A percentile compares a stretch with the other conserved stretches of the same genome.
Evolutionary conservation across 2,329 filamentous ascomycete genomes (phyloP).

Genomic region (Orbilia blumenaviensis): DNA sequence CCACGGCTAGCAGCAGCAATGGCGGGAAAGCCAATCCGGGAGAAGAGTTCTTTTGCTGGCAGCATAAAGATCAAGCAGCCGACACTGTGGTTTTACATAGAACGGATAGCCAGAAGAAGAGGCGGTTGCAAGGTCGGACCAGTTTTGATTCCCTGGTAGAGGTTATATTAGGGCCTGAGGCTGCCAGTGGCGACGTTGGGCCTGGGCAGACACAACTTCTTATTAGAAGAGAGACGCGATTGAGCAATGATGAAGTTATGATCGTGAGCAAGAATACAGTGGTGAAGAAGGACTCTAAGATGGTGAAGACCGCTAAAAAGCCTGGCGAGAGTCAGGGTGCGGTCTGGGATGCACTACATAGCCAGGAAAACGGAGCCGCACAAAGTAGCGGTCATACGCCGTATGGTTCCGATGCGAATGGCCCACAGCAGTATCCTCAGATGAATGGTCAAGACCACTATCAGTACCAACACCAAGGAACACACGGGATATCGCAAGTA

Average conservation of each 20-base stretch:
- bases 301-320: constrained; percentile 41
- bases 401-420: background rate
- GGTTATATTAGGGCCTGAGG: constrained; percentile 53
- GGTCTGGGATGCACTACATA: constrained; percentile 40
- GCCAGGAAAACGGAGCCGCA: background rate
- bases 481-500: constrained; percentile 4
- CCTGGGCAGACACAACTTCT: constrained; percentile 51
- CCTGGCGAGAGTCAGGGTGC: constrained; percentile 27
- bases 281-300: constrained; percentile 50
- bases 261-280: constrained; percentile 55
- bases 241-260: constrained; percentile 55
- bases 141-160: constrained; percentile 86
- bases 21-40: constrained; percentile 67
- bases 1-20: constrained; percentile 56
- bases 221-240: constrained; percentile 56
- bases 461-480: background rate
- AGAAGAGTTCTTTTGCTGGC: constrained; percentile 84
- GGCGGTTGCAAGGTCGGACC: constrained; percentile 71
- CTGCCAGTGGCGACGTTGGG: constrained; percentile 59
- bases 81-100: constrained; percentile 63
- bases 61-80: constrained; percentile 87
- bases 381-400: background rate
- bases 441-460: background rate
- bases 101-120: constrained; percentile 61
- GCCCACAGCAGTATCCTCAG: background rate